phyloP scores from a whole-genome alignment of 441 rosid species.

The Theobroma grandiflorum region DNA sequence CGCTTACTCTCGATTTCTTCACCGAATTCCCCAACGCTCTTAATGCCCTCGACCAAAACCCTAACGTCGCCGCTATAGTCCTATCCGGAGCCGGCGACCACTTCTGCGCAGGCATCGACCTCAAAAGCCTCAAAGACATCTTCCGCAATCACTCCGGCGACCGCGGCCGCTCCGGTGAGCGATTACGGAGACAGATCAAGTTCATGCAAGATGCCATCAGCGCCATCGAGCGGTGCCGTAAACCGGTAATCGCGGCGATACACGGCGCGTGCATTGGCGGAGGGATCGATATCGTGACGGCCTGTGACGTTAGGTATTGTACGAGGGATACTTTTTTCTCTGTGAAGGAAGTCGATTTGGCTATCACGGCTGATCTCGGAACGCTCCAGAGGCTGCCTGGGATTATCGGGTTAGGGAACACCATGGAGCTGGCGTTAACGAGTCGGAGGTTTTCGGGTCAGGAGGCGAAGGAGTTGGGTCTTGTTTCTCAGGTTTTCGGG shows the following conservation, averaged over 20 bases:
- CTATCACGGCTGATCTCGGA: constrained; percentile 83
- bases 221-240: constrained; percentile 75
- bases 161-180: constrained; percentile 56
- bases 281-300: constrained; percentile 67
- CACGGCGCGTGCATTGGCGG: constrained; percentile 85
- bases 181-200: constrained; percentile 58
- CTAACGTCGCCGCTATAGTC: constrained; percentile 57
- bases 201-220: constrained; percentile 71
- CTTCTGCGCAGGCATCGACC: constrained; percentile 88
- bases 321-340: constrained; percentile 67
- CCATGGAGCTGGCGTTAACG: constrained; percentile 79
- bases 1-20: constrained; percentile 71
- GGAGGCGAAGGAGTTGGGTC: constrained; percentile 78
- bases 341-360: constrained; percentile 85
- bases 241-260: constrained; percentile 75
- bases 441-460: constrained; percentile 65
- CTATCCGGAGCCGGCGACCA: constrained; percentile 73
- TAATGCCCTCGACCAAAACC: constrained; percentile 66
- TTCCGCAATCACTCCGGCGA: constrained; percentile 33
- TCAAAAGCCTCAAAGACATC: constrained; percentile 44
- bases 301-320: constrained; percentile 82
- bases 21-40: constrained; percentile 66
- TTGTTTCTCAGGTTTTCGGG: constrained; percentile 72
- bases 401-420: constrained; percentile 72
- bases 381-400: constrained; percentile 79